phyloP scores from a whole-genome alignment of 306 rosid genomes.

The Lathyrus sativus region DNA sequence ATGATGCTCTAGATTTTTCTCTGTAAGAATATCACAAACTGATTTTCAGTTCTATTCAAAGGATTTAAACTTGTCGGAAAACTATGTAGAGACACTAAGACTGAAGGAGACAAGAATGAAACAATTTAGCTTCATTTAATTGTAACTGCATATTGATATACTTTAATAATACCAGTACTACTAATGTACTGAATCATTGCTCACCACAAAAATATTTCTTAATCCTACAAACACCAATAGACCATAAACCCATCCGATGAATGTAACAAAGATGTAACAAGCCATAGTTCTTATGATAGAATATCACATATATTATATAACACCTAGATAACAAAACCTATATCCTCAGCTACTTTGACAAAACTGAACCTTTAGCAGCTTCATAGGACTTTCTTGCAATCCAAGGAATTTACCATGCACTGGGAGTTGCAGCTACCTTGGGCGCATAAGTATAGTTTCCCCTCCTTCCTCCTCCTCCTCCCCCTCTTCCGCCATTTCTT shows the following conservation, averaged over 20 bases:
- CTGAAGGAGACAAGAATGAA: neutral
- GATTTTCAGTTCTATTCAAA: too few relatives aligned
- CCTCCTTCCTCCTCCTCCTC: conserved; percentile 52
- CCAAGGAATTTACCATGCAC: conserved; percentile 28
- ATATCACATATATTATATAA: neutral
- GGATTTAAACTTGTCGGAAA: too few relatives aligned
- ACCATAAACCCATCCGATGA: neutral
- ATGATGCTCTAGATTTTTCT: too few relatives aligned
- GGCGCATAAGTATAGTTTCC: conserved; percentile 40
- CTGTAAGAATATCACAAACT: too few relatives aligned
- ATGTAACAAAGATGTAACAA: neutral
- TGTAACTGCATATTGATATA: conserved; percentile 6
- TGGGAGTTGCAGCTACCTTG: conserved; percentile 26
- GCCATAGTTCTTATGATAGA: neutral
- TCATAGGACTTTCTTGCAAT: conserved; percentile 28
- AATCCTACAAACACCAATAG: neutral
- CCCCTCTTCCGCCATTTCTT: conserved; percentile 43
- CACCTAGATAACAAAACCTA: neutral
- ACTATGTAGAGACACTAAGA: too few relatives aligned
- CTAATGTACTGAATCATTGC: neutral
- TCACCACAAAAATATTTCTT: neutral
- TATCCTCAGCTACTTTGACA: conserved; percentile 4
- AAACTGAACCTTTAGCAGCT: conserved; percentile 31
- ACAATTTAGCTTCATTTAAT: neutral
- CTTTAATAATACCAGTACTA: neutral